Conservation (phyloP, 2,329 filamentous ascomycete species). For the Intubia oerlemansii region DNA sequence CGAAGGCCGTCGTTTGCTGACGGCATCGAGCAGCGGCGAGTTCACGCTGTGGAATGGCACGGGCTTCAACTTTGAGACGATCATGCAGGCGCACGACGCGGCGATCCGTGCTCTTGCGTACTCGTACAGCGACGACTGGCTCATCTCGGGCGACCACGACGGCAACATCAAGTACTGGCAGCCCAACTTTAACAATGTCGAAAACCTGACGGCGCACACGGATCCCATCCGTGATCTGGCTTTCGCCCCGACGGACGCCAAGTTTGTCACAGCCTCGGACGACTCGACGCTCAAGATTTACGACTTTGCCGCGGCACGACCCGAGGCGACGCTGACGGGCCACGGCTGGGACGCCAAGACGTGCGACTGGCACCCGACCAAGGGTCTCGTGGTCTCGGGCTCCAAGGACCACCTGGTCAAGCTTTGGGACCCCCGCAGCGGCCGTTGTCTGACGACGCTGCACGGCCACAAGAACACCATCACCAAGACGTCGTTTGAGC, state of each 20-base stretch:
- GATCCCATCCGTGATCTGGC: conserved; percentile 81
- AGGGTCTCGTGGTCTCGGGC: conserved; percentile 82
- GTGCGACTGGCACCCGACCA: conserved; percentile 93
- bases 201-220: conserved; percentile 76
- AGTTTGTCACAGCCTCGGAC: conserved; percentile 91
- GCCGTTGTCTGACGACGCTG: conserved; percentile 76
- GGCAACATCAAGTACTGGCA: conserved; percentile 97
- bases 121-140: conserved; percentile 91
- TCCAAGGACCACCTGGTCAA: conserved; percentile 97
- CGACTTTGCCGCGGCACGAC: conserved; percentile 72
- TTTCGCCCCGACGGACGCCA: conserved; percentile 83
- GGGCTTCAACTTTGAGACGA: conserved; percentile 97
- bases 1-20: conserved; percentile 76
- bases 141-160: conserved; percentile 87
- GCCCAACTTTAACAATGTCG: conserved; percentile 96
- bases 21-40: conserved; percentile 87
- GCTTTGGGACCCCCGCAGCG: conserved; percentile 89
- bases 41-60: conserved; percentile 98
- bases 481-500: conserved; percentile 79
- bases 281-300: conserved; percentile 89
- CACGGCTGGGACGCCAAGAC: conserved; percentile 96
- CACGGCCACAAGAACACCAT: conserved; percentile 97
- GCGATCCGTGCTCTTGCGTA: conserved; percentile 69
- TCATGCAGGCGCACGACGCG: conserved; percentile 91
- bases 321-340: conserved; percentile 70